Base-by-base conservation (phyloP, 257 asterid genomes). In the Misopates orontium region DNA sequence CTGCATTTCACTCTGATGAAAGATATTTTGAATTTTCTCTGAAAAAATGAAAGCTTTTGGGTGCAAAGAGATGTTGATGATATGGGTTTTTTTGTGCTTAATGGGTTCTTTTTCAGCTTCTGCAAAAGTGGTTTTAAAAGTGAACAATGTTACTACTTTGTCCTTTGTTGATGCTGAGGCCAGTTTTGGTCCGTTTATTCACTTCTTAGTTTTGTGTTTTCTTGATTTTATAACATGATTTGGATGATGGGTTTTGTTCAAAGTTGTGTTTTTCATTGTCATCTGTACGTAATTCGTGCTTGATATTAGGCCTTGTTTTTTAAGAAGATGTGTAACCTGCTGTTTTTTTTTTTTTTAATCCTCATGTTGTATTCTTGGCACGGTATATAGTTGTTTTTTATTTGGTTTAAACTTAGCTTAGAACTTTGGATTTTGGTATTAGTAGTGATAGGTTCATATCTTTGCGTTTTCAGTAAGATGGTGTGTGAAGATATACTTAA, bases 101-200 rank as follows among this genome's bases (percentile, higher is more conserved):
- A 67, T 71, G 77, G 77, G 67, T 57, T 71, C 45, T 59, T 70
- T 73, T 56, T 56, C 69, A 31, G 83, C 80, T 64, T 36, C 62
- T 49, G 91, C 80, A n/a, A 55, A 57, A 50, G 86, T 85, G 40
- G 71, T 85, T 67, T 70, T 82, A 83, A 70, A 74, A 8, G 74
- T 80, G n/a, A 85, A 67, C 39, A 75, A 80, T 59, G 68, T 68
- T n/a, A n/a, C n/a, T 11, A 76, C 82, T 44, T 39, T 72, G 24
- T 70, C 86, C 21, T 85, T 85, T 47, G 78, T 74, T 31, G 79
- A 73, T 20, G 78, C 71, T 41, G 86, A 80, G 73, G 83, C 88
- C 61, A 78, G 70, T 73, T 82, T 85, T 76, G 91, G 91, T 85
- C 64, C 73, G 79, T 60, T 39, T 13, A 24, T 58, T 4, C 25